Base-by-base conservation (phyloP, 2,329 filamentous ascomycete genomes). In the Colletotrichum endophyticum region DNA sequence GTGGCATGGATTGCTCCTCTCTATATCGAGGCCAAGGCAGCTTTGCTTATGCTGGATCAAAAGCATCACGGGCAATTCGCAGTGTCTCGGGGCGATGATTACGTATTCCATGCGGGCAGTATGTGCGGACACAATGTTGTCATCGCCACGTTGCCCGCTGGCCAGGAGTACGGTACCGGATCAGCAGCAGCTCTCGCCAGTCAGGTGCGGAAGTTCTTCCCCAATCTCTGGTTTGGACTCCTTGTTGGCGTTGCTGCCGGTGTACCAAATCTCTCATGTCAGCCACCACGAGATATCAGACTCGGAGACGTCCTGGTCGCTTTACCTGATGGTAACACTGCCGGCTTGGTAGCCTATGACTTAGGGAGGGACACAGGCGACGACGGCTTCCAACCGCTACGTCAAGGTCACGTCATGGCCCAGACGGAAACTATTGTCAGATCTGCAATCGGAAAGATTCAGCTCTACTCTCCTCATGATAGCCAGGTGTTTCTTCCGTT, bases 1-100 rank as follows among this genome's bases (percentile, higher is more conserved):
- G 79, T 87, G 2, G 83, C 80, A 72, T 86, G 84, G 84, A 82
- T 87, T 30, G 83, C 84, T 0, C 85, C 84, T 1, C 80, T 86
- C 0, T 79, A 82, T 27, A 84, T 87, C 9, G 84, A 87, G 76
- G 83, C 82, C 8, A 78, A 66, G 44, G 84, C 84, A 34, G 85
- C 85, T 12, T 67, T 82, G 25, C 76, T 79, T 34, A 79, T 86
- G 79, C 75, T 86, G 22, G 84, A 86, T 16, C 72, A 82, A 1
- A 53, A 57, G 25, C 84, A 86, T 44, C 1, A n/a, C 0, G 84
- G 85, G 6, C 68, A 72, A 2, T 87, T 87, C 73, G 72, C 80
- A 0, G 57, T 82, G 0, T 27, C 70, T 13, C 80, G 78, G 2
- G 84, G 85, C 0, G 81, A 86, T 57, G 82, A 86, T 69, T 84